A percentile compares a stretch with the other conserved stretches of the same genome.
Conservation (phyloP, 2,329 filamentous ascomycete species). For the Fusarium globosum region DNA sequence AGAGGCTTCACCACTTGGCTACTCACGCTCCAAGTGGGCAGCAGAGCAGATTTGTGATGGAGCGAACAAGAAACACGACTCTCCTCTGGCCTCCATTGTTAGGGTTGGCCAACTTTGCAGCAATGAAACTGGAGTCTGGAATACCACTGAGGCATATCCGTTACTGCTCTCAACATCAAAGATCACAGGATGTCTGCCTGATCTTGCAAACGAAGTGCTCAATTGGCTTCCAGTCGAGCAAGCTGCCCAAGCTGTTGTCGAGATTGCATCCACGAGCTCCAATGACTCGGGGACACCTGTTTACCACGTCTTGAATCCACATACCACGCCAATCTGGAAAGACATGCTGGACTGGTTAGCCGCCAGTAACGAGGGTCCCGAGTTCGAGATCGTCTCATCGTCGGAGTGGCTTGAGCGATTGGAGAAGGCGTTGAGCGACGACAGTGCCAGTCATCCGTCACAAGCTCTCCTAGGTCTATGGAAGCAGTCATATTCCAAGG, state of each 20-base stretch:
- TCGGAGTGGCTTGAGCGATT: conserved; percentile 33
- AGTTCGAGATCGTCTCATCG: conserved; percentile 14
- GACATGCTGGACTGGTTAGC: conserved; percentile 39
- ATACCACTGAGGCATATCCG: conserved; percentile 62
- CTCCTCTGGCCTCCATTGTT: conserved; percentile 46
- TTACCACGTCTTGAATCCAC: conserved; percentile 42
- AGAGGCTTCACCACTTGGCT: conserved; percentile 54
- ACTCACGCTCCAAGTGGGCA: conserved; percentile 56
- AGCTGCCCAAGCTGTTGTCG: conserved; percentile 54
- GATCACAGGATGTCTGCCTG: conserved; percentile 51
- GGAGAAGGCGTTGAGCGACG: conserved; percentile 7
- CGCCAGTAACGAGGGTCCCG: neutral
- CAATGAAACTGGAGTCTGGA: conserved; percentile 62
- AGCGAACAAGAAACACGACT: conserved; percentile 38
- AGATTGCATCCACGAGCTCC: conserved; percentile 41
- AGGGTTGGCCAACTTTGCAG: conserved; percentile 64
- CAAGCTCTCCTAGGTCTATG: conserved; percentile 40
- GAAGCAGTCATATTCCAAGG: conserved; percentile 22
- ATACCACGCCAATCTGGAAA: conserved; percentile 30
- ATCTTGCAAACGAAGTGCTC: conserved; percentile 46
- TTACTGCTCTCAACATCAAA: conserved; percentile 60
- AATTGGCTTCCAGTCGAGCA: conserved; percentile 62
- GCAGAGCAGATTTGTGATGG: conserved; percentile 52
- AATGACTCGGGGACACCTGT: neutral
- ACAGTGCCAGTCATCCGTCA: conserved; percentile 22